A percentile compares a stretch with the other conserved stretches of the same genome.
These are phyloP conservation scores for Tardiomyces depauwii DNA, from an alignment of 1,139 yeast species.

Conservation along the genomic window DNA sequence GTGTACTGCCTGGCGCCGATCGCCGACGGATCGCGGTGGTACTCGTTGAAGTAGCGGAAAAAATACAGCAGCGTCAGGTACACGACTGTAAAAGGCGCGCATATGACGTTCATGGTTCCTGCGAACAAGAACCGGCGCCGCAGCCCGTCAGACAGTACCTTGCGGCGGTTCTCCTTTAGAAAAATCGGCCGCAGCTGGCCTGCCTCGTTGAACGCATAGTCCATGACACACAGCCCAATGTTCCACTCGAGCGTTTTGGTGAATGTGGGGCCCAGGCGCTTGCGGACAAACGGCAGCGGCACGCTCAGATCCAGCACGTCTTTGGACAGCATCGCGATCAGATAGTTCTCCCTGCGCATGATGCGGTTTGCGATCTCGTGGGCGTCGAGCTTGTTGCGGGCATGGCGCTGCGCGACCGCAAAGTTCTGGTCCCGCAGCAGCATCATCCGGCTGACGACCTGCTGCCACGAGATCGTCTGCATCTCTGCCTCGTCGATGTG, in stretches of 20 bases:
- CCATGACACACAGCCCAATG: constrained; percentile 74
- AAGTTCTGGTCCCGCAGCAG: constrained; percentile 72
- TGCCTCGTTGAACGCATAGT: constrained; percentile 69
- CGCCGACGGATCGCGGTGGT: constrained; percentile 77
- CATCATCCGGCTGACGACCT: constrained; percentile 70
- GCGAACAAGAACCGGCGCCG: constrained; percentile 75
- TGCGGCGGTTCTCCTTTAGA: constrained; percentile 61
- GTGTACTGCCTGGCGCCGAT: constrained; percentile 84
- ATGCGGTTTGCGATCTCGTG: constrained; percentile 92
- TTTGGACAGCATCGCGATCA: constrained; percentile 80
- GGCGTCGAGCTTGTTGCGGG: constrained; percentile 51
- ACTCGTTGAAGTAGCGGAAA: constrained; percentile 86
- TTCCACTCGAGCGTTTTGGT: constrained; percentile 95
- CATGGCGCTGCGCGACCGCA: constrained; percentile 33
- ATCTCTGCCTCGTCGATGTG: constrained; percentile 69
- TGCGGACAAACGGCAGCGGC: constrained; percentile 34
- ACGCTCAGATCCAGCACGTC: constrained; percentile 58
- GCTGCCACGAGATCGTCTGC: constrained; percentile 90
- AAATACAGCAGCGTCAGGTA: constrained; percentile 78
- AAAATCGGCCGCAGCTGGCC: constrained; percentile 76
- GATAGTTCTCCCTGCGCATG: constrained; percentile 89
- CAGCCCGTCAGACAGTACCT: constrained; percentile 56
- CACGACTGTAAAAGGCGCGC: constrained; percentile 77
- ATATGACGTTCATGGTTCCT: constrained; percentile 67
- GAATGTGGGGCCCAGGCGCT: constrained; percentile 31